Base-by-base conservation (phyloP, 2,329 filamentous ascomycete genomes). In the Stagonosporopsis tanaceti region DNA sequence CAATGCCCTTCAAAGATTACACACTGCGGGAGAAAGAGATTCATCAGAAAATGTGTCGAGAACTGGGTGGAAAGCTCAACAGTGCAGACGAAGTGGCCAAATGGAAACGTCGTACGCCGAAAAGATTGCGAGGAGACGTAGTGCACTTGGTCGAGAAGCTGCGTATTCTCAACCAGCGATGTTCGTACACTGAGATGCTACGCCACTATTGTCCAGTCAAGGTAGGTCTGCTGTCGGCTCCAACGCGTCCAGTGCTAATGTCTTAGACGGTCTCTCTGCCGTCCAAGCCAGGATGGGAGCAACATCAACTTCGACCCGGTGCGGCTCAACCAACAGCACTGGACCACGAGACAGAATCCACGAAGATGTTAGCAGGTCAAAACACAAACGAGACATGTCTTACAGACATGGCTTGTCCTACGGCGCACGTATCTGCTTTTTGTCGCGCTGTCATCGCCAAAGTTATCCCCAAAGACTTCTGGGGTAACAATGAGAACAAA, bases 1-100 rank as follows among this genome's bases (percentile, higher is more conserved):
- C 86, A 0, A 89, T 94, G 66, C 85, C 84, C 25, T 88, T 94
- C 69, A 91, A 92, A 69, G 93, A 97, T 74, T 96, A 97, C 71
- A 93, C 90, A 0, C 74, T 92, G 11, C 88, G 94, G 17, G 94
- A 98, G 69, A 84, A 91, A 11, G 94, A 98, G 70, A 94, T 97
- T 17, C 57, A 70, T 32, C 64, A 70, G 54, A 59, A 34, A 24
- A 68, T 73, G 68, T 66, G 56, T 22, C 65, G 62, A 41, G 59
- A 66, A 4, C 37, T 64, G 14, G 57, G 63, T 17, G 61, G 62
- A 20, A 62, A 55, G 24, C 57, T 51, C 2, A 64, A 51, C 71
- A 38, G 64, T 11, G 37, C 56, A 20, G 58, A 66, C 24, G 59
- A 64, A 9, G 50, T 67, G 1, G 22, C 38, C 4, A 80, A 75